phyloP scores from a whole-genome alignment of 1,284 basidiomycete genomes.

The Veloboletus limbatus region DNA sequence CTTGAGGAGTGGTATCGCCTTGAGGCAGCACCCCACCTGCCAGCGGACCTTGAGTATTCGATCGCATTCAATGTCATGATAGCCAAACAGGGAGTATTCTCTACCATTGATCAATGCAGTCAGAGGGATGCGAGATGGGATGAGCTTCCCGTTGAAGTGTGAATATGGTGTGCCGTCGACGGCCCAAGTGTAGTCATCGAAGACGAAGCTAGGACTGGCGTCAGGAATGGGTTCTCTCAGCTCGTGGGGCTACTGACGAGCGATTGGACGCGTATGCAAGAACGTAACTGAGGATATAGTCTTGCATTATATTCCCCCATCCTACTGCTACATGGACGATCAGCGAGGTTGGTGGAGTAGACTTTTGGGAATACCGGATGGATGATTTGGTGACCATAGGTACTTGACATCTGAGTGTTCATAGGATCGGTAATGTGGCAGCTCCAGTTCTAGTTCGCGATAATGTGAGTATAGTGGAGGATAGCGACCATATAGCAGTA shows the following conservation, averaged over 20 bases:
- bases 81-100: neutral
- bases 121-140: slow-evolving; percentile 38
- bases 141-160: slow-evolving; percentile 29
- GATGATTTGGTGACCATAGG: slow-evolving; percentile 31
- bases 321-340: slow-evolving; percentile 26
- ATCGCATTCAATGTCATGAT: neutral
- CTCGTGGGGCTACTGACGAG: slow-evolving; percentile 18
- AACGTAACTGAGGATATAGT: slow-evolving; percentile 29
- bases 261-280: slow-evolving; percentile 26
- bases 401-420: slow-evolving; percentile 26
- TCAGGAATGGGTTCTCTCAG: neutral
- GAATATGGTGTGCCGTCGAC: slow-evolving; percentile 29
- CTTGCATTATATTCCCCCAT: slow-evolving; percentile 37
- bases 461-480: slow-evolving; percentile 23
- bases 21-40: slow-evolving; percentile 35
- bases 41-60: slow-evolving; percentile 34
- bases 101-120: slow-evolving; percentile 26
- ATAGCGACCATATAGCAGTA: slow-evolving; percentile 20
- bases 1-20: slow-evolving; percentile 31
- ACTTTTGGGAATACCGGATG: slow-evolving; percentile 11
- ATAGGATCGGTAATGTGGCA: slow-evolving; percentile 24
- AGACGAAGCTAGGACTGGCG: slow-evolving; percentile 24
- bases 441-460: slow-evolving; percentile 10
- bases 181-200: slow-evolving; percentile 38
- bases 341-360: neutral